Percentiles rank a stretch among this genome's conserved stretches.
Conservation (phyloP, 257 asterid species). For the Rhazya stricta region DNA sequence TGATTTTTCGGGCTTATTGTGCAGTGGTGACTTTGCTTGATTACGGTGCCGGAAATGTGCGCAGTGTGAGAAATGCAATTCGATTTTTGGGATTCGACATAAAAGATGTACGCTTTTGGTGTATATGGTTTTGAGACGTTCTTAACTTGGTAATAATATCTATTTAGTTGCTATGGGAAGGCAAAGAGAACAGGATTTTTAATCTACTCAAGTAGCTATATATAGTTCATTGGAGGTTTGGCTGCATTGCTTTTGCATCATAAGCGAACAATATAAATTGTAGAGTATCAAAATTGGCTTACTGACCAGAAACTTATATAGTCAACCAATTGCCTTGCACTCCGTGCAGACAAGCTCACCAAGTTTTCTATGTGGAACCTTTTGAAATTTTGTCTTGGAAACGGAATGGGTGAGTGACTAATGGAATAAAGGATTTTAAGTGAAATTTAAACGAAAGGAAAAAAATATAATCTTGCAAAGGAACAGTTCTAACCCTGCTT, state of each 20-base stretch:
- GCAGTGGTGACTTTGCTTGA: slow-evolving; percentile 92
- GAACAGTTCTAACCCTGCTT: not conserved
- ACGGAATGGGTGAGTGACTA: not conserved
- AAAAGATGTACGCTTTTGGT: slow-evolving; percentile 50
- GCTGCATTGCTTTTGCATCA: not conserved
- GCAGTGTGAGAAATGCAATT: slow-evolving; percentile 87
- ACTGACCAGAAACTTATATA: not conserved
- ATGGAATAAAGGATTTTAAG: not conserved
- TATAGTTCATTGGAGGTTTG: not conserved
- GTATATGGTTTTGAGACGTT: not conserved
- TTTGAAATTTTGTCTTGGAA: not conserved
- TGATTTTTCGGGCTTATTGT: not conserved
- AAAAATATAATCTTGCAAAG: too few species aligned
- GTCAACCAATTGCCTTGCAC: not conserved
- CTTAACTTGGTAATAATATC: not conserved
- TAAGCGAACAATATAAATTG: not conserved
- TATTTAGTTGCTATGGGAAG: not conserved
- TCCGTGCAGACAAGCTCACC: not conserved
- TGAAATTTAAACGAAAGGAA: not conserved
- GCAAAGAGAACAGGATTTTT: not conserved
- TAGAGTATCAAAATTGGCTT: not conserved
- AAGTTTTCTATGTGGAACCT: not conserved
- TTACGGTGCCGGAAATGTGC: slow-evolving; percentile 97
- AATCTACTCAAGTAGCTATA: too few species aligned
- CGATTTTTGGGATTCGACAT: slow-evolving; percentile 67